Base-by-base conservation (phyloP, 352 stramenopile genomes). In the Globisporangium uncinulatum region DNA sequence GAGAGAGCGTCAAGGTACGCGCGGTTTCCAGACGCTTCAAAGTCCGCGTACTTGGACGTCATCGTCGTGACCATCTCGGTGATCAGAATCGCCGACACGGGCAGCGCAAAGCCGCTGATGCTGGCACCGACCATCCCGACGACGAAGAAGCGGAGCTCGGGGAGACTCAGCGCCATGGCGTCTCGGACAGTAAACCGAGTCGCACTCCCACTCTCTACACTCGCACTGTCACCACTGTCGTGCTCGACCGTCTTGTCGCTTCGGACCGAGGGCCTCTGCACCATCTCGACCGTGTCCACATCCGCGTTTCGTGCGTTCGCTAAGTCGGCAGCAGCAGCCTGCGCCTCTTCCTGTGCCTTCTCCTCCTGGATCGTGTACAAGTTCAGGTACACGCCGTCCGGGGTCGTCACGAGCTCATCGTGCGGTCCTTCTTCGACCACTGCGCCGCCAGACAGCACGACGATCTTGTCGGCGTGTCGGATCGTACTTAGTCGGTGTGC, bases 401-500 rank as follows among this genome's bases (percentile, higher is more conserved):
- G 64, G 13, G 88, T 86, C 51, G 59, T 21, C 58, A 86, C 50
- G 0, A 87, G 64, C 36, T 74, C 63, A 1, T 70, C 57, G 49
- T 86, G 74, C 13, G 69, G 54, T 0, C 77, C 77, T 57, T 81
- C 61, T 51, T 87, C 77, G 5, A 79, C 70, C 10, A 82, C 60
- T n/a, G 47, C 47, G 1, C 77, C 77, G 19, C 62, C 64, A 13
- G 69, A 51, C 0, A 87, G 53, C 24, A 86, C 77, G 0, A 85
- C 63, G 42, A 87, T 83, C 48, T 80, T 85, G 59, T 92, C 75
- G 0, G 72, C 72, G 13, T 62, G 66, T 4, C 77, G 73, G 15
- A 92, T 65, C 37, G 73, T 74, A n/a, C 54, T 92, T 21, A 98
- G 70, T 15, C 96, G 81, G 69, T 98, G 94, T 0, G 96, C 95